Evolutionary conservation across 495 filamentous ascomycete genomes (phyloP), one percentile per base, ranked within the genome.

Genomic region (Neurospora sp.): DNA sequence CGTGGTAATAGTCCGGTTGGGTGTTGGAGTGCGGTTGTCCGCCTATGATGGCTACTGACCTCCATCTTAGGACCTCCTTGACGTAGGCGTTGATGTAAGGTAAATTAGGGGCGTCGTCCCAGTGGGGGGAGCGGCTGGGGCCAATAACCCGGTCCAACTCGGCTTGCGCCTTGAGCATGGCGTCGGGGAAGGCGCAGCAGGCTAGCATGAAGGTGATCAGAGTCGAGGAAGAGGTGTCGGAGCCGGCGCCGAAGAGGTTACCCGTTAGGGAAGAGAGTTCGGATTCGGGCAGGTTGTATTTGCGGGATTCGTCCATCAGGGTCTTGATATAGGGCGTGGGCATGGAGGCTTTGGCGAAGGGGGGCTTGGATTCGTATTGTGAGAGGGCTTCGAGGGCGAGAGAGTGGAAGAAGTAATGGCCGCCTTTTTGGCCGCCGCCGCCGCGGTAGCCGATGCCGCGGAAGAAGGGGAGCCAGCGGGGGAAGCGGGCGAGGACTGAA

Each of bases 201-300:
- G 88, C 89, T 3, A 92, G 83, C 8, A 91, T 80, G 41, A 89
- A 89, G 16, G 86, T 89, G 76, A 88, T 86, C 37, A 92, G 80
- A 0, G 89, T 90, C 44, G 87, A 87, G 9, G 88, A 89, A 4
- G 89, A 90, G 7, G 90, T 92, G 79, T 92, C 90, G 39, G 86
- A 85, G 38, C 90, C 90, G 12, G 90, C 90, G 1, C 89, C 89
- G 72, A 91, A 91, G 42, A 92, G 81, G 45, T 87, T 89, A 3
- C 87, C 88, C 0, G 86, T 87, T 1, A 90, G 81, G 74, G 84
- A 84, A 14, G 89, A 87, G 71, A 91, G 86, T 76, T 90, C 87
- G 38, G 80, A 81, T 69, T 84, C 81, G 38, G 81, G 82, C 6
- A 91, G 82, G 42, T 85, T 80, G 73, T 87, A 82, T 40, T 84